phyloP scores from a whole-genome alignment of 331 rosid genomes.

The Spiraea crenata region DNA sequence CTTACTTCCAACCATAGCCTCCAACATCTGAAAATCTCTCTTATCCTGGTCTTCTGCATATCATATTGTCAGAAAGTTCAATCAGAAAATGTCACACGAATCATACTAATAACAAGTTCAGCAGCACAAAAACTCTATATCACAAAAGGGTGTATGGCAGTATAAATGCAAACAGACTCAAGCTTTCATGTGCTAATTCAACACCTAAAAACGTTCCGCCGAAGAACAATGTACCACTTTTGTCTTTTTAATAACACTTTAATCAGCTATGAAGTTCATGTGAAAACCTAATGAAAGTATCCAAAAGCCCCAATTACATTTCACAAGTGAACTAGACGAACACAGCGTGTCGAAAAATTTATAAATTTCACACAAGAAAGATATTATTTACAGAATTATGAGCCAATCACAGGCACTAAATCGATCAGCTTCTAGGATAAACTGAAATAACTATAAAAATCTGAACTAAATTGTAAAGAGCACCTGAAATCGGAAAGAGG shows the following conservation, averaged over 20 bases:
- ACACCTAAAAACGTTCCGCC: background rate
- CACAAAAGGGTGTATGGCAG: background rate
- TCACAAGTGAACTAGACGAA: background rate
- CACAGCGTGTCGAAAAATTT: background rate
- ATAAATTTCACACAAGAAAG: background rate
- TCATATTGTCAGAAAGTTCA: background rate
- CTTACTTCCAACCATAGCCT: slow-evolving; percentile 41
- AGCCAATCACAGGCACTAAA: background rate
- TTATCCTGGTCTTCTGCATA: slow-evolving; percentile 43
- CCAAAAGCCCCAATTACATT: background rate
- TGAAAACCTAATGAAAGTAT: background rate
- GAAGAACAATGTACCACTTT: slow-evolving; percentile 5
- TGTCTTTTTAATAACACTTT: background rate
- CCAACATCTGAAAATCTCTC: slow-evolving; percentile 27
- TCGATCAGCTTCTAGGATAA: background rate
- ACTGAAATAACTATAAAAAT: background rate
- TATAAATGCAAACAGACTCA: background rate
- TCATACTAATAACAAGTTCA: background rate
- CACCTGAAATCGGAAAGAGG: slow-evolving; percentile 49
- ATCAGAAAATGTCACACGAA: background rate
- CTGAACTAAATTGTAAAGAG: background rate
- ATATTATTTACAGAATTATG: background rate
- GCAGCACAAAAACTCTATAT: background rate
- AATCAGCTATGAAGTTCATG: background rate
- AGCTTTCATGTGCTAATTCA: slow-evolving; percentile 2